Conservation (phyloP, 78 protist genomes). For the Cavenderia fasciculata region DNA sequence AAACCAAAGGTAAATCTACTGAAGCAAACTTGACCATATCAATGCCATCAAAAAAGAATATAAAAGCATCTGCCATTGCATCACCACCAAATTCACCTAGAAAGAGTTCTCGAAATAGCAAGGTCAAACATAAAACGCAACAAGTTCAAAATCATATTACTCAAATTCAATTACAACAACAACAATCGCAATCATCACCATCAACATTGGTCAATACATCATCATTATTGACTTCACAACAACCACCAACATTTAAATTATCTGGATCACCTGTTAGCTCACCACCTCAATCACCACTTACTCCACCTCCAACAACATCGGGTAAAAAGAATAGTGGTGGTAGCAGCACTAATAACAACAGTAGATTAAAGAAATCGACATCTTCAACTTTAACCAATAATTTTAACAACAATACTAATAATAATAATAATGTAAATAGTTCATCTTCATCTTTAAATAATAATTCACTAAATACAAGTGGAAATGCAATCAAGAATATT, state of each 20-base stretch:
- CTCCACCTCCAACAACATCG: background rate
- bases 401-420: background rate
- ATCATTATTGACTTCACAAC: too few species aligned
- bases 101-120: background rate
- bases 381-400: background rate
- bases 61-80: background rate
- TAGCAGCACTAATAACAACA: background rate
- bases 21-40: constrained; percentile 6
- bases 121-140: constrained; percentile 18
- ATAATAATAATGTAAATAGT: too few species aligned
- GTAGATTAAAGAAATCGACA: background rate
- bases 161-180: background rate
- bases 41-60: background rate
- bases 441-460: too few species aligned
- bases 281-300: constrained; percentile 3
- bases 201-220: background rate
- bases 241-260: background rate
- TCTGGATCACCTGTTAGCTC: background rate
- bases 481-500: background rate
- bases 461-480: background rate
- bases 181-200: background rate
- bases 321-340: background rate
- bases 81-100: constrained; percentile 41
- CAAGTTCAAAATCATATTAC: constrained; percentile 6
- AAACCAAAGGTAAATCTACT: background rate